Evolutionary conservation across 2,329 filamentous ascomycete species (phyloP), one percentile per base, ranked within the genome.

Genomic region (Venturia nashicola): DNA sequence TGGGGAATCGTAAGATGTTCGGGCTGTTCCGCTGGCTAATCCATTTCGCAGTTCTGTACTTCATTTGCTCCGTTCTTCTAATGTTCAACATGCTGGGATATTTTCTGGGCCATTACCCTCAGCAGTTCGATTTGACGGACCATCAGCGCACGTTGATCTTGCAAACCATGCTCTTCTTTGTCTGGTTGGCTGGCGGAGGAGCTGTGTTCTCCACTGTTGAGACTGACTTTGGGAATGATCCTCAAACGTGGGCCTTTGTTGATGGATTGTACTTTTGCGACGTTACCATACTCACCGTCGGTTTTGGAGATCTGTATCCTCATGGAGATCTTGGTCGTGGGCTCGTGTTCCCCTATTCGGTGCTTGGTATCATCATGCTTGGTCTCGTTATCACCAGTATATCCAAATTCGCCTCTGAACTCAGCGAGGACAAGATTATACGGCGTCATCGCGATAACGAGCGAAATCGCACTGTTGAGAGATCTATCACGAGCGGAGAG

Each of bases 121-220:
- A 90, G 68, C 86, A 91, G 70, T 96, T 96, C 68, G 78, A 82
- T 4, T 79, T 96, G 32, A 92, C 88, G 0, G 83, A 86, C 62
- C 88, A 87, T 66, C 92, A 97, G 73, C 83, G 92, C 11, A 96
- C 90, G 0, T 78, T 97, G 27, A 96, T 97, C 79, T 76, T 96
- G 36, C 92, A 97, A 74, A 96, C 91, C 1, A 95, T 95, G 74
- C 78, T 89, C 64, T 90, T 95, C 71, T 86, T 96, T 61, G 76
- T 90, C 59, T 96, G 94, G 79, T 78, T 97, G 0, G 85, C 89
- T 0, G 75, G 91, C 2, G 92, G 92, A 0, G 90, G 87, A 0
- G 82, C 86, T 0, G 76, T 96, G 0, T 96, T 94, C 71, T 84
- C 85, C 6, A 78, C 78, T 1, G 81, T 94, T 3, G 87, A 96